Evolutionary conservation across 345 rosid species (phyloP).

Genomic region (Cardamine occulta): DNA sequence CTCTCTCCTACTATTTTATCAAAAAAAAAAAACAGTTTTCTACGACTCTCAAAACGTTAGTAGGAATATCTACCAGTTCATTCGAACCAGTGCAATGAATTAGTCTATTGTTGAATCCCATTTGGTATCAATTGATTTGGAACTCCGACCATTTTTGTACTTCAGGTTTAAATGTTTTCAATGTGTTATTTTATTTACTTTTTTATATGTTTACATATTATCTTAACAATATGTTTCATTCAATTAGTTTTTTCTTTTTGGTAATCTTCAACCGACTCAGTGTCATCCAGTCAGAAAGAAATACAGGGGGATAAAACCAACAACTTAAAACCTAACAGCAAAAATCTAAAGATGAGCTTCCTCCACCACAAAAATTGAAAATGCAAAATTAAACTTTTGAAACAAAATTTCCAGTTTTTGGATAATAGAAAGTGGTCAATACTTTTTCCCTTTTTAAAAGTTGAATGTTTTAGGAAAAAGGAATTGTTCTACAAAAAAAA

Average conservation of each 20-base stretch:
- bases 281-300: background rate
- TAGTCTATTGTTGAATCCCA: background rate
- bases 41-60: background rate
- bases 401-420: too few relatives aligned
- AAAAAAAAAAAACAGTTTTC: too few relatives aligned
- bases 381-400: background rate
- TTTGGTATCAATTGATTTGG: background rate
- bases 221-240: background rate
- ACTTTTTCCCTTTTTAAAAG: too few relatives aligned
- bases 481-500: too few relatives aligned
- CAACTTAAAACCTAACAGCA: background rate
- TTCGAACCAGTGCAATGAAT: background rate
- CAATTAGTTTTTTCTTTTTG: background rate
- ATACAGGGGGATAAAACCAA: background rate
- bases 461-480: too few relatives aligned
- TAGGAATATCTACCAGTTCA: background rate
- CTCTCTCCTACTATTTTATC: too few relatives aligned
- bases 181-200: background rate
- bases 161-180: background rate
- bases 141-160: background rate
- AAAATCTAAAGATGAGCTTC: background rate
- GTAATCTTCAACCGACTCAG: background rate
- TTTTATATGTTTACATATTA: background rate
- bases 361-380: background rate
- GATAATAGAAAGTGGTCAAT: background rate